Evolutionary conservation across 225 moss, liverwort and hornwort species (phyloP).

Genomic region (Straminergon stramineum): DNA sequence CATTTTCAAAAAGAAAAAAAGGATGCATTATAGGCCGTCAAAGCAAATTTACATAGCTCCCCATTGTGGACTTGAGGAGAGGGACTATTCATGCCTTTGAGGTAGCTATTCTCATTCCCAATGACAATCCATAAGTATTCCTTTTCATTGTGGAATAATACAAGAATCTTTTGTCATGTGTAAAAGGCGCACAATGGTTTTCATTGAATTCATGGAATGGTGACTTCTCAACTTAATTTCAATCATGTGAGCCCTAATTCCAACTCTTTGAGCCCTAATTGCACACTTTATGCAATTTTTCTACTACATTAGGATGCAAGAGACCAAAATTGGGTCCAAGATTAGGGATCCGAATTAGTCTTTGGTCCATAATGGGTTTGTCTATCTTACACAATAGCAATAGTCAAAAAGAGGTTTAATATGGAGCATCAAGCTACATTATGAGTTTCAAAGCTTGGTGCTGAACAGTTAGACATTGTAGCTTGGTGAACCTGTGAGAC

Average conservation of each 20-base stretch:
- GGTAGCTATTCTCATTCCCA: neutral
- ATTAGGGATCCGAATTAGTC: neutral
- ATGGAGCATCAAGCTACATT: neutral
- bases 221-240: neutral
- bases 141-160: neutral
- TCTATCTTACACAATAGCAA: neutral
- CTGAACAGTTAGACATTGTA: neutral
- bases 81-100: neutral
- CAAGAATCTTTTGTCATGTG: neutral
- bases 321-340: fast-evolving
- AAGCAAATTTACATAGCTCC: neutral
- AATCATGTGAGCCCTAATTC: neutral
- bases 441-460: neutral
- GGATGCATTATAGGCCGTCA: fast-evolving
- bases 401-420: neutral
- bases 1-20: too few relatives aligned
- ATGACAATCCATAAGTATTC: neutral
- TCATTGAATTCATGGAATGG: neutral
- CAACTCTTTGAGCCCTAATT: neutral
- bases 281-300: neutral
- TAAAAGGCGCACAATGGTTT: fast-evolving
- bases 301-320: neutral
- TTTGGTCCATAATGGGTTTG: neutral
- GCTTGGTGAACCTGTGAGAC: neutral
- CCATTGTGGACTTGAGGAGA: fast-evolving